A percentile compares a stretch with the other conserved stretches of the same genome.
phyloP scores from a whole-genome alignment of 2,329 filamentous ascomycete species.

The Alternaria solani region DNA sequence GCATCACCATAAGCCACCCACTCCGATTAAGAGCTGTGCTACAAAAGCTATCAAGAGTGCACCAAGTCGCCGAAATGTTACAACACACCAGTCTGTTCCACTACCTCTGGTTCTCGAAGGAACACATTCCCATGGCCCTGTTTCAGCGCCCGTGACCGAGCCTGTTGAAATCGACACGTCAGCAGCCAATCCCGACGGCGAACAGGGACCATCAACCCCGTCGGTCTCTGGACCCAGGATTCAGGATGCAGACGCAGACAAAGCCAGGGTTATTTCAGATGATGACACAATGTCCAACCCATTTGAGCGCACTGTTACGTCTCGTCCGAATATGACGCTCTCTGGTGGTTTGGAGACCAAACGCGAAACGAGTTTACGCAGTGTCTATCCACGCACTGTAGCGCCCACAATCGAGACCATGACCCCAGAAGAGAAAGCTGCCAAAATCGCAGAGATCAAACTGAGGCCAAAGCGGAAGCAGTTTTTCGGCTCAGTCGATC shows the following conservation, averaged over 20 bases:
- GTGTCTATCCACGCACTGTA: slow-evolving; percentile 12
- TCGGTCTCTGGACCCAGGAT: neutral
- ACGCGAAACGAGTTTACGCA: slow-evolving; percentile 17
- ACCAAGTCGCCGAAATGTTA: neutral
- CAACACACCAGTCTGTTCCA: neutral
- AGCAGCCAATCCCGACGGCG: neutral
- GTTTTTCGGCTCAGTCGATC: slow-evolving; percentile 26
- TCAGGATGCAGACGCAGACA: neutral
- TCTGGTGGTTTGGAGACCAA: neutral
- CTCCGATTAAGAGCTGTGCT: neutral
- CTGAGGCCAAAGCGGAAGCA: slow-evolving; percentile 49
- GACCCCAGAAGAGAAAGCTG: slow-evolving; percentile 28
- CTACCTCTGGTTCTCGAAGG: neutral
- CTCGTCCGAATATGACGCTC: neutral
- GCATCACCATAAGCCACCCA: neutral
- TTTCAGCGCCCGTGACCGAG: neutral
- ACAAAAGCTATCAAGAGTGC: neutral
- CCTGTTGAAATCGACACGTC: neutral
- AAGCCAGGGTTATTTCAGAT: neutral
- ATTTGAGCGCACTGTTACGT: slow-evolving; percentile 10
- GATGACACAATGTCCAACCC: slow-evolving; percentile 1
- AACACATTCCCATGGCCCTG: neutral
- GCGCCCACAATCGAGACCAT: slow-evolving; percentile 24
- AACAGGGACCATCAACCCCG: neutral
- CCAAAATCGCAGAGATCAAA: slow-evolving; percentile 37